Evolutionary conservation across 768 basidiomycete genomes (phyloP), one percentile per base, ranked within the genome.

Genomic region (Agaricus sinodeliciosus): DNA sequence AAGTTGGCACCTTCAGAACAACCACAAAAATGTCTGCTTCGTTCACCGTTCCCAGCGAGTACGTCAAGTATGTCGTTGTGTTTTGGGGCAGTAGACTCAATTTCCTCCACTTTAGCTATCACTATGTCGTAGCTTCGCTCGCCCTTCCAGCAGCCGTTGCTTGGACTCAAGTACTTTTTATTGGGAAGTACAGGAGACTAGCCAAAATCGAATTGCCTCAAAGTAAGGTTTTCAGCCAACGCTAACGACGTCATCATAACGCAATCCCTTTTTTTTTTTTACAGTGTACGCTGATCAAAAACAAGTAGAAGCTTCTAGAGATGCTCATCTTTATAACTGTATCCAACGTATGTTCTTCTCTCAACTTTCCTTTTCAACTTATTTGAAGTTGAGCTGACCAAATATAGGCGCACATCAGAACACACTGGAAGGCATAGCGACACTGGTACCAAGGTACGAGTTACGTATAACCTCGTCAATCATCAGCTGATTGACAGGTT

Each of bases 121-220:
- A 72, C 39, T 87, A 81, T 62, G 78, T 87, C 37, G 75, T 74
- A 2, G 75, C 76, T 3, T 74, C 82, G 3, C 64, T 84, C 22
- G 58, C 81, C 7, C 78, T 81, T 2, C 72, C 82, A 2, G 66
- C 72, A 13, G 74, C 72, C 59, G 5, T 67, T 0, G 79, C 72
- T 65, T 87, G 89, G 63, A 62, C 59, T 2, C 2, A 65, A 2
- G 49, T 49, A 0, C 73, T 78, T 5, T 22, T 55, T 15, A 67
- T 50, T 47, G 26, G 13, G 6, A 36, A 13, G 15, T 72, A 75
- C 19, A 79, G 89, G 48, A 73, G 63, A 48, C 69, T 59, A 9
- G 76, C 87, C 19, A 72, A 75, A 3, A 75, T 91, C 50, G 60
- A 67, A 9, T 90, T 88, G 61, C 88, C 88, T 28, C 85, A 84